phyloP scores from a whole-genome alignment of 2,329 filamentous ascomycete species.

The Colletotrichum musae region DNA sequence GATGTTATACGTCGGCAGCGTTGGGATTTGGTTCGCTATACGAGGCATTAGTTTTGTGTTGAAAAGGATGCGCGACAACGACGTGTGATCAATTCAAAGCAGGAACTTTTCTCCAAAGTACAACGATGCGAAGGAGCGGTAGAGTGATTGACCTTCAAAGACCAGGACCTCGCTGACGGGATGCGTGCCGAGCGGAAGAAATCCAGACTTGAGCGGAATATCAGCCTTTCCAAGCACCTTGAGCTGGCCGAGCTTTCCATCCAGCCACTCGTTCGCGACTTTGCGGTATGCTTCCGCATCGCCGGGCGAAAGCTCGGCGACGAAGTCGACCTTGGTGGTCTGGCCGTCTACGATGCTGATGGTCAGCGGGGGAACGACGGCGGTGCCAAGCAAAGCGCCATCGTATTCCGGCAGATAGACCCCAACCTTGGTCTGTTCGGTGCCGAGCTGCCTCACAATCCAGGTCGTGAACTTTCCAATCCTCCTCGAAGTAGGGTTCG shows the following conservation, averaged over 20 bases:
- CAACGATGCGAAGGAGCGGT: conserved; percentile 72
- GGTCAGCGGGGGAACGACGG: conserved; percentile 80
- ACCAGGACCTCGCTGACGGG: conserved; percentile 80
- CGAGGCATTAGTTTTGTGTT: conserved; percentile 44
- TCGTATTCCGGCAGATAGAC: conserved; percentile 89
- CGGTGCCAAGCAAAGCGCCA: conserved; percentile 82
- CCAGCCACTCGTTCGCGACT: conserved; percentile 90
- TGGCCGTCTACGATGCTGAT: conserved; percentile 85
- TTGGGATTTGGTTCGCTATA: conserved; percentile 78
- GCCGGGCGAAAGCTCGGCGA: conserved; percentile 82
- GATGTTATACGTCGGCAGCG: conserved; percentile 86
- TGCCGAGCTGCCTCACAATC: conserved; percentile 84
- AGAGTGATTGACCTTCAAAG: conserved; percentile 87
- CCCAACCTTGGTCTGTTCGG: conserved; percentile 77
- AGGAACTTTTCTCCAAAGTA: conserved; percentile 73
- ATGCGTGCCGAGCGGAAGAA: conserved; percentile 85
- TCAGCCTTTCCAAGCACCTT: conserved; percentile 81
- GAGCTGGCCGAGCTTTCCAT: conserved; percentile 80
- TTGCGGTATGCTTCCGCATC: conserved; percentile 82
- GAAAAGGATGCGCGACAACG: conserved; percentile 25
- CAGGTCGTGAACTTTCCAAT: conserved; percentile 85
- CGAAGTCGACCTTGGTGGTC: conserved; percentile 82
- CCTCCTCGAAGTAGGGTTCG: conserved; percentile 78
- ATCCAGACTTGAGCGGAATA: conserved; percentile 82
- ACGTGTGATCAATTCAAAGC: conserved; percentile 43